Evolutionary conservation across 176 grass and related monocot genomes (phyloP), one percentile per base, ranked within the genome.

Genomic region (Paspalum notatum): DNA sequence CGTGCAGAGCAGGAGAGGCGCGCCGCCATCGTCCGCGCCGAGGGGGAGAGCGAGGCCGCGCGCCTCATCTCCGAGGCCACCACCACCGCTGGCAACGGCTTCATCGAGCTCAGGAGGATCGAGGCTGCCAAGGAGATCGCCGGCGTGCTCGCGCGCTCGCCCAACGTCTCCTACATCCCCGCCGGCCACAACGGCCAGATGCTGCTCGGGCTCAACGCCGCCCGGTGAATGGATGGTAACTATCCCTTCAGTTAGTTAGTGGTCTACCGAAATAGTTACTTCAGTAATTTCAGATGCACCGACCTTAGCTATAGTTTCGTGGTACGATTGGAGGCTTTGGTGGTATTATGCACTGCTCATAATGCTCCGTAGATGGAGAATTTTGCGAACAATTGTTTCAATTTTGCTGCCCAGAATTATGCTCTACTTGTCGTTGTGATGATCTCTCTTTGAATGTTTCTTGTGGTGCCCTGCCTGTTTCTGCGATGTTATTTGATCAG

Each of bases 1-100:
- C 76, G 74, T 18, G 95, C 92, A 1, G 92, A 98, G 74, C 95
- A 98, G 85, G 95, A 98, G 90, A 89, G 95, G 54, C 95, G 95
- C 58, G 95, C 95, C 15, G 92, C 92, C 32, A 87, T 98, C 62
- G 85, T 98, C 47, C 89, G 90, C 9, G 95, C 92, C 1, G 95
- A 98, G 80, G 95, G 95, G 43, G 95, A 98, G 86, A 94, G 91
- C 7, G 95, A 92, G 69, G 83, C 95, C 9, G 92, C 95, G 8
- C 84, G 79, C 14, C 85, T 98, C 51, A 98, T 98, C 59, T 98
- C 95, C 24, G 92, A 94, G 20, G 95, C 95, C 39, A 98, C 92
- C 0, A 26, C 81, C 2, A 60, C 72, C 0, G 88, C 84, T 1
- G 90, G 95, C 18, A 88, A 25, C 6, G 95, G 92, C 12, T 72